Evolutionary conservation across 2,329 filamentous ascomycete genomes (phyloP), one percentile per base, ranked within the genome.

Genomic region (Ascochyta koolunga): DNA sequence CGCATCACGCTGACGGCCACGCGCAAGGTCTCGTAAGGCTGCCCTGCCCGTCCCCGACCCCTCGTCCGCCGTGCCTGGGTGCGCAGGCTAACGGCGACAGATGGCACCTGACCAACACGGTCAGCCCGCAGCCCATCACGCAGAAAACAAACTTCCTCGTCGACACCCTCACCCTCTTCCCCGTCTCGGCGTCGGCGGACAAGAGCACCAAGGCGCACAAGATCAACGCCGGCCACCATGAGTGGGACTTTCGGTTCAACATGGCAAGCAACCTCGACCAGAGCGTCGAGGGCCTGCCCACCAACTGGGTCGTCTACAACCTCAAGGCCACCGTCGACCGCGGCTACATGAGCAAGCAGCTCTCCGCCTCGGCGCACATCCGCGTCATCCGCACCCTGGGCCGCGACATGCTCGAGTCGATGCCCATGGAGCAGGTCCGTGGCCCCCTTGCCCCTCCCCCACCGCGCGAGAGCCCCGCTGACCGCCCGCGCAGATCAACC

Each of bases 281-380:
- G 81, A 96, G 91, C 69, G 85, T 99, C 35, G 95, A 98, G 76
- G 95, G 95, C 3, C 80, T 98, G 51, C 83, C 85, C 50, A 90
- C 96, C 65, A 93, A 90, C 15, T 93, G 89, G 77, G 87, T 98
- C 56, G 89, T 91, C 41, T 99, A 98, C 77, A 88, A 89, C 62
- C 82, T 99, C 68, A 96, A 96, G 76, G 95, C 93, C 1, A 93
- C 91, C 45, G 88, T 98, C 44, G 89, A 89, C 39, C 81, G 93
- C 54, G 90, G 92, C 58, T 96, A 95, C 79, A 87, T 97, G 67
- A 87, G 89, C 67, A 93, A 96, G 79, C 92, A 96, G 71, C 80
- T 96, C 44, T 86, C 90, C 63, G 85, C 90, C 29, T 88, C 88
- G 72, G 93, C 93, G 60, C 79, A 81, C 59, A 77, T 81, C 46